Evolutionary conservation across 495 filamentous ascomycete genomes (phyloP).

Genomic region (Neurospora sp.): DNA sequence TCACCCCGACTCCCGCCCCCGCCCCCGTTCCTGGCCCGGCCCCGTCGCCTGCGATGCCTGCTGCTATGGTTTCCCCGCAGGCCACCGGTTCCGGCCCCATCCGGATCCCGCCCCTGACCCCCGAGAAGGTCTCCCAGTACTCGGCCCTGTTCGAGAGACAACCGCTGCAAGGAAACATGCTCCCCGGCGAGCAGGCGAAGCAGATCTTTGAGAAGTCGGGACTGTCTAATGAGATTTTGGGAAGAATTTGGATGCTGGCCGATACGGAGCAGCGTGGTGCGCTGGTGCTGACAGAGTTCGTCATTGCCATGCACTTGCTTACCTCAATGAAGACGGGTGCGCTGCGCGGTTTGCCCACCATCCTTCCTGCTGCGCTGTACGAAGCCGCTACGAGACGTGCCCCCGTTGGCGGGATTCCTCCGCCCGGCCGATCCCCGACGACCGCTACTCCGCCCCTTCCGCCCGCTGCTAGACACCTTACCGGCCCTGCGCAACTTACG

Average conservation of each 20-base stretch:
- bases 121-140: slow-evolving; percentile 85
- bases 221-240: slow-evolving; percentile 80
- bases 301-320: slow-evolving; percentile 96
- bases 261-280: slow-evolving; percentile 87
- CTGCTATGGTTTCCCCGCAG: slow-evolving; percentile 33
- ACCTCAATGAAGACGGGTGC: slow-evolving; percentile 78
- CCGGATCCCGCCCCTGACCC: slow-evolving; percentile 79
- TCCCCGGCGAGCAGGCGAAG: slow-evolving; percentile 86
- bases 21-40: slow-evolving; percentile 33
- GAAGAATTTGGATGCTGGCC: slow-evolving; percentile 87
- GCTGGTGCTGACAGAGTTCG: slow-evolving; percentile 84
- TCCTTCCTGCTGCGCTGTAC: slow-evolving; percentile 77
- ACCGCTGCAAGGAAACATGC: slow-evolving; percentile 56
- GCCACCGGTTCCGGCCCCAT: slow-evolving; percentile 57
- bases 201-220: slow-evolving; percentile 89
- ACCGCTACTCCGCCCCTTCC: slow-evolving; percentile 25
- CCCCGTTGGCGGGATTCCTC: slow-evolving; percentile 34
- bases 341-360: slow-evolving; percentile 67
- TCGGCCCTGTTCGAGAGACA: slow-evolving; percentile 79
- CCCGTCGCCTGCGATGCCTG: slow-evolving; percentile 43
- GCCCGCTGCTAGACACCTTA: slow-evolving; percentile 37
- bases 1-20: slow-evolving; percentile 37
- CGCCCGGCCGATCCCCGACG: slow-evolving; percentile 22
- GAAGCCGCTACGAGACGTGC: slow-evolving; percentile 77
- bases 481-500: slow-evolving; percentile 25